A percentile compares a stretch with the other conserved stretches of the same genome.
These are phyloP conservation scores for Setomelanomma holmii DNA, from an alignment of 2,329 filamentous ascomycete species.

Conservation along the genomic window DNA sequence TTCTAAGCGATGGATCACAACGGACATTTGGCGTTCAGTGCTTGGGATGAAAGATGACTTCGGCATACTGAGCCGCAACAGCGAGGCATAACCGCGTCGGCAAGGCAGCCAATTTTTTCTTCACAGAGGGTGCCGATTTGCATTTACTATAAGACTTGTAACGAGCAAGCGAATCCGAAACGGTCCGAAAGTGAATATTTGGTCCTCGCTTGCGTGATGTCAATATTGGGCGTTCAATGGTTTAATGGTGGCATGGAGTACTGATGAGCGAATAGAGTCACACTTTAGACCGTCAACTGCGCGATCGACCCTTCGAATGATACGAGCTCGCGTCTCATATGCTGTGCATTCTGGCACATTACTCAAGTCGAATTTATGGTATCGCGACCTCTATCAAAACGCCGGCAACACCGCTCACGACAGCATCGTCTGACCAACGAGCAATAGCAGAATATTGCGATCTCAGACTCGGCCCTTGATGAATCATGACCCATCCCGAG, in stretches of 20 bases:
- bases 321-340: too few relatives aligned
- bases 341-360: too few relatives aligned
- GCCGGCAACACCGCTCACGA: neutral
- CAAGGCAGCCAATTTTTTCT: constrained; percentile 45
- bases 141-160: constrained; percentile 52
- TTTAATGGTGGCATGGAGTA: constrained; percentile 29
- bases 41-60: constrained; percentile 51
- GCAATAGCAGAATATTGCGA: too few relatives aligned
- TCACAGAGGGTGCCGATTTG: constrained; percentile 49
- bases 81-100: constrained; percentile 45
- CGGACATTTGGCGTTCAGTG: constrained; percentile 49
- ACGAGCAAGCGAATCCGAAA: constrained; percentile 51
- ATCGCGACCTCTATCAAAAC: neutral
- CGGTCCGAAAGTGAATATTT: constrained; percentile 48
- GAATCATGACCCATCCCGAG: too few relatives aligned
- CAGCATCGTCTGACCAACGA: too few relatives aligned
- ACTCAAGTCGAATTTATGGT: too few relatives aligned
- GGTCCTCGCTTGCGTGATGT: constrained; percentile 45
- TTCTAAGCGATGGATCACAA: constrained; percentile 69
- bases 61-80: constrained; percentile 51
- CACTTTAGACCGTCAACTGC: constrained; percentile 14
- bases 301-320: too few relatives aligned
- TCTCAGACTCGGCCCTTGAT: too few relatives aligned
- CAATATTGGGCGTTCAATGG: constrained; percentile 35
- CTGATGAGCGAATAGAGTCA: constrained; percentile 42